Evolutionary conservation across 2,329 filamentous ascomycete genomes (phyloP).

Genomic region (Exophiala sp.): DNA sequence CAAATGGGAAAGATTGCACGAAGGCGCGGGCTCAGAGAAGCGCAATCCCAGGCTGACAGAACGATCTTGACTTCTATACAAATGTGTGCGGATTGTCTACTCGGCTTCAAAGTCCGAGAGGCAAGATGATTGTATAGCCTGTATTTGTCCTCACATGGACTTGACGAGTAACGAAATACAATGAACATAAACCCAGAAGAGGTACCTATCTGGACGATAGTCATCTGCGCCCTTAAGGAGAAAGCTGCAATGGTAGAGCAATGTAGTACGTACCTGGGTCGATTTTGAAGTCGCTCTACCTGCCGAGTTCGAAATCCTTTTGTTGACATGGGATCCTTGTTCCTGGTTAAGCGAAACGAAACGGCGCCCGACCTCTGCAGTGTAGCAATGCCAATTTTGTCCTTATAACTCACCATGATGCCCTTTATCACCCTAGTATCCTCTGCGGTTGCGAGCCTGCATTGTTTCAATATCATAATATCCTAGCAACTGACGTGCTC

Average conservation of each 20-base stretch:
- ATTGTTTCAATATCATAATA: slow-evolving; percentile 11
- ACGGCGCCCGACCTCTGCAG: neutral
- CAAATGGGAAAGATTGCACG: neutral
- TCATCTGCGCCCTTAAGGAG: too few species aligned
- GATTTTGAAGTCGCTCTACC: too few species aligned
- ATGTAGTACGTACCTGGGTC: too few species aligned
- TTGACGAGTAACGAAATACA: slow-evolving; percentile 15
- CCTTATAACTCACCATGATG: slow-evolving; percentile 4
- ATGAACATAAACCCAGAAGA: neutral
- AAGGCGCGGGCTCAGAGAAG: slow-evolving; percentile 3
- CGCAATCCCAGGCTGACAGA: slow-evolving; percentile 16
- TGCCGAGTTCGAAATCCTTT: slow-evolving; percentile 1
- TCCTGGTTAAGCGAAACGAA: slow-evolving; percentile 6
- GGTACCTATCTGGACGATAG: neutral
- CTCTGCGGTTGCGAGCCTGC: slow-evolving; percentile 3
- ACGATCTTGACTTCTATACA: slow-evolving; percentile 9
- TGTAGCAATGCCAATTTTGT: slow-evolving; percentile 13
- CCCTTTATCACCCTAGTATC: slow-evolving; percentile 7
- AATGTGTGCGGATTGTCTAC: slow-evolving; percentile 1
- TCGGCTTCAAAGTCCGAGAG: neutral
- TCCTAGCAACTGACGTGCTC: slow-evolving; percentile 5
- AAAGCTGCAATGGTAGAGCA: too few species aligned
- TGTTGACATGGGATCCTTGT: slow-evolving; percentile 18
- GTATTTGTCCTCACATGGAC: slow-evolving; percentile 5
- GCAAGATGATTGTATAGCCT: slow-evolving; percentile 12